Evolutionary conservation across 305 asterid species (phyloP).

Genomic region (Galium porrigens): DNA sequence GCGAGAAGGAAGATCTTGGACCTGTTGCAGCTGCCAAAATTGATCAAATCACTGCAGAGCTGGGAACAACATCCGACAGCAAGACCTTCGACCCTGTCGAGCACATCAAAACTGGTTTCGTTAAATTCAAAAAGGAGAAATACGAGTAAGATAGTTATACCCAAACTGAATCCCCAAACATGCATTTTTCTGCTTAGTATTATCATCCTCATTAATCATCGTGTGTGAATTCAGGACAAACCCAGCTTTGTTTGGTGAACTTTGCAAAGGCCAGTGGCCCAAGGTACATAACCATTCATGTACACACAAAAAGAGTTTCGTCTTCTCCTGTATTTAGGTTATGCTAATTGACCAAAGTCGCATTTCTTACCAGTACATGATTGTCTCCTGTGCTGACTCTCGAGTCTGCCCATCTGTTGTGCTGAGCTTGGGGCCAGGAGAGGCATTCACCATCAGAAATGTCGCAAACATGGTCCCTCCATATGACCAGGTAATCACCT

Average conservation of each 20-base stretch:
- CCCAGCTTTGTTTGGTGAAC: constrained; percentile 55
- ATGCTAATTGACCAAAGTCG: neutral
- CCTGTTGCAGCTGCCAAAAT: constrained; percentile 64
- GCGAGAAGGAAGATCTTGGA: constrained; percentile 65
- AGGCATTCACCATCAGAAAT: constrained; percentile 74
- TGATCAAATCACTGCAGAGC: constrained; percentile 52
- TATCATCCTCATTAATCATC: neutral
- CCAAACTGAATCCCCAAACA: neutral
- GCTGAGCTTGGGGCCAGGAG: constrained; percentile 72
- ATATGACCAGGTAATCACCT: constrained; percentile 45
- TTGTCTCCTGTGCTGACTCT: constrained; percentile 84
- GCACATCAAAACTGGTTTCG: constrained; percentile 61
- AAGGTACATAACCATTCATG: constrained; percentile 31
- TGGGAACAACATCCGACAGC: constrained; percentile 33
- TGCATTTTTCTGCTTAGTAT: neutral
- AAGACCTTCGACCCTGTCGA: constrained; percentile 34
- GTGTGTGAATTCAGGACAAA: constrained; percentile 32
- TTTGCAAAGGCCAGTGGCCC: constrained; percentile 86
- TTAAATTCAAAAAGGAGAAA: constrained; percentile 69
- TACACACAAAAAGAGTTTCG: neutral
- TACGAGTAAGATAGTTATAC: constrained; percentile 42
- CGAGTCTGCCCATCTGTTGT: constrained; percentile 90
- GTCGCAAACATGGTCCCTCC: constrained; percentile 90
- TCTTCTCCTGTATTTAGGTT: neutral
- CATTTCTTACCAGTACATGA: constrained; percentile 45